Base-by-base conservation (phyloP, 352 stramenopile genomes). In the Phytophthora parvispora region DNA sequence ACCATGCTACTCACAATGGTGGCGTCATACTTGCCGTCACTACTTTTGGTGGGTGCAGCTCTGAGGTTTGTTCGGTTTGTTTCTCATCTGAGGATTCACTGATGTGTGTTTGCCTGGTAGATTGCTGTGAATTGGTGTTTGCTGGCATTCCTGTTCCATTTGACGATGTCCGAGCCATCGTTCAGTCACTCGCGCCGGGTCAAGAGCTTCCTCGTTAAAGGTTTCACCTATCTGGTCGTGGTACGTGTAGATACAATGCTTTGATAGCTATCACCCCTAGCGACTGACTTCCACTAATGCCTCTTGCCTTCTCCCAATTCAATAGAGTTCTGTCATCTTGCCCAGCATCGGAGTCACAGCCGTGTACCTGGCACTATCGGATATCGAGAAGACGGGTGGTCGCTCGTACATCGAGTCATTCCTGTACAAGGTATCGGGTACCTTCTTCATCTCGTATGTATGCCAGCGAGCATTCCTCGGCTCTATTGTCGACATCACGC, bases 371-470 rank as follows among this genome's bases (percentile, higher is more conserved):
- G 87, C 87, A 25, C 75, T 93, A 31, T 85, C 74, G n/a, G 70
- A 74, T 27, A 75, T 93, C 12, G 68, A 84, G 53, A 71, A 87
- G 34, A 78, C 77, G 29, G 81, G 79, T 24, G 78, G 68, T 15
- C 60, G 74, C 27, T 80, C 72, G 51, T 95, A 95, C 58, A 78
- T 95, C 51, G 87, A 93, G 76, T 86, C 84, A 25, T 95, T 95
- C 58, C 69, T 95, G 38, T 93, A 89, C 75, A 93, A 95, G 59
- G 78, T 95, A 28, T 93, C 84, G 12, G 86, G 87, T n/a, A 93
- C 87, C 5, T 93, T 95, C 68, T 95, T 95, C 81, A 92, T 95
- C 69, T 91, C 87, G 57, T 95, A 95, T 54, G 70, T 95, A n/a
- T 93, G 86, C 22, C 87, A 95, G 58, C 82, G 87, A 51, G 83